A percentile compares a stretch with the other conserved stretches of the same genome.
These are phyloP conservation scores for Globisporangium acanthophoron DNA, from an alignment of 352 stramenopile genomes.

Conservation along the genomic window DNA sequence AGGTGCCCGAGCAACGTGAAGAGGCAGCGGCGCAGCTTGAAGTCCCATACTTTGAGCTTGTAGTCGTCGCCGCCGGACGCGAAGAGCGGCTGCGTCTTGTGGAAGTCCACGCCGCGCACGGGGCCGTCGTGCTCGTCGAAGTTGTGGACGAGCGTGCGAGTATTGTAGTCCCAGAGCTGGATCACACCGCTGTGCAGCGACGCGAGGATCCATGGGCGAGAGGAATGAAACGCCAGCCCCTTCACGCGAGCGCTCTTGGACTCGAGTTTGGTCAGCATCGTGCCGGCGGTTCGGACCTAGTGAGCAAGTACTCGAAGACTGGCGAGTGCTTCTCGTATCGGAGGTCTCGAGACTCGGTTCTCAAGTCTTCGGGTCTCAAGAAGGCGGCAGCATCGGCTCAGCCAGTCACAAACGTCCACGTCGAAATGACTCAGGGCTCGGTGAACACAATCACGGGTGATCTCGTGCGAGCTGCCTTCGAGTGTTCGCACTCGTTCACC, in stretches of 20 bases:
- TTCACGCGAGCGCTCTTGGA: conserved; percentile 99
- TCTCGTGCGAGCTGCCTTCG: no score
- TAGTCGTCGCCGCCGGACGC: conserved; percentile 99
- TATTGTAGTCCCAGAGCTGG: conserved; percentile 97
- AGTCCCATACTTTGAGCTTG: conserved; percentile 99
- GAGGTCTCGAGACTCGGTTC: no score
- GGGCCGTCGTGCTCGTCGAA: conserved; percentile 99
- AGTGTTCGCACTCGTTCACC: no score
- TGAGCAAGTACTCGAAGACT: no score
- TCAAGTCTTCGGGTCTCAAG: no score
- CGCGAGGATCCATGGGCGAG: conserved; percentile 98
- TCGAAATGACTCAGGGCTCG: no score
- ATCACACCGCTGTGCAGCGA: conserved; percentile 99
- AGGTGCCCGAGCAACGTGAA: conserved; percentile 99
- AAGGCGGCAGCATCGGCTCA: no score
- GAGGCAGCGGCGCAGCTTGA: conserved; percentile 97
- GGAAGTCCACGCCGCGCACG: conserved; percentile 98
- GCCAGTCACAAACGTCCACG: no score
- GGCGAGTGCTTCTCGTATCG: no score
- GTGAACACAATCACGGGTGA: no score
- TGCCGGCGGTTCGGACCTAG: background rate
- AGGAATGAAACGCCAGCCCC: conserved; percentile 98
- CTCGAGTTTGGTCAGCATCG: conserved; percentile 99
- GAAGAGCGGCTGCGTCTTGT: conserved; percentile 97
- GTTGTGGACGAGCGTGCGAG: conserved; percentile 18